Evolutionary conservation across 73 alveolate genomes (phyloP).

Genomic region (Paramecium bursaria): DNA sequence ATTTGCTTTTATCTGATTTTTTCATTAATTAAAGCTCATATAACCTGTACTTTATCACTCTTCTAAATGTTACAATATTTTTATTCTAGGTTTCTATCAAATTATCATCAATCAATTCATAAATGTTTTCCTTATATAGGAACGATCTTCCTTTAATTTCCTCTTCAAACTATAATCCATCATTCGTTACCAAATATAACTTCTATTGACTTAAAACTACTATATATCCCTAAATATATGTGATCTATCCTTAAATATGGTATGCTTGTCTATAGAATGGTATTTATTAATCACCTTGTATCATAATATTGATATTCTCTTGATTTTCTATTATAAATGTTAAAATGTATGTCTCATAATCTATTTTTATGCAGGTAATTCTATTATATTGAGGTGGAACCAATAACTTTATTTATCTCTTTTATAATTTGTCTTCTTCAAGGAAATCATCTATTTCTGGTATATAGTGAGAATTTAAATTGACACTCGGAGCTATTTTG

Average conservation of each 20-base stretch:
- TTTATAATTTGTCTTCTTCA: background rate
- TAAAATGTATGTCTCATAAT: background rate
- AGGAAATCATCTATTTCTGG: background rate
- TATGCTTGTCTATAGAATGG: background rate
- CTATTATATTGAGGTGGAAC: background rate
- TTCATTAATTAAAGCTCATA: background rate
- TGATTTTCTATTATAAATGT: background rate
- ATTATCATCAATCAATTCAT: too few relatives aligned
- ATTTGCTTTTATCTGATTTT: background rate
- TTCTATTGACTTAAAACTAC: background rate
- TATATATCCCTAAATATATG: constrained; percentile 11
- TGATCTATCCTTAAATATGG: background rate
- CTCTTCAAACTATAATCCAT: constrained; percentile 12
- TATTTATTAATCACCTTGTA: background rate
- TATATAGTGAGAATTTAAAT: background rate
- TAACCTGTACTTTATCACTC: background rate
- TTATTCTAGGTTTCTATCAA: too few relatives aligned
- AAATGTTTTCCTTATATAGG: too few relatives aligned
- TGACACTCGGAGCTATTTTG: background rate
- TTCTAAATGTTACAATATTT: too few relatives aligned
- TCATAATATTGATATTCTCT: background rate
- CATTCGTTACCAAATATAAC: background rate
- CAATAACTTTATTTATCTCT: background rate
- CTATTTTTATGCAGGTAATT: background rate
- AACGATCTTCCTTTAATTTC: background rate